Percentiles rank a stretch among this genome's conserved stretches.
These are phyloP conservation scores for Globisporangium cystogenes DNA, from an alignment of 352 stramenopile genomes.

Conservation along the genomic window DNA sequence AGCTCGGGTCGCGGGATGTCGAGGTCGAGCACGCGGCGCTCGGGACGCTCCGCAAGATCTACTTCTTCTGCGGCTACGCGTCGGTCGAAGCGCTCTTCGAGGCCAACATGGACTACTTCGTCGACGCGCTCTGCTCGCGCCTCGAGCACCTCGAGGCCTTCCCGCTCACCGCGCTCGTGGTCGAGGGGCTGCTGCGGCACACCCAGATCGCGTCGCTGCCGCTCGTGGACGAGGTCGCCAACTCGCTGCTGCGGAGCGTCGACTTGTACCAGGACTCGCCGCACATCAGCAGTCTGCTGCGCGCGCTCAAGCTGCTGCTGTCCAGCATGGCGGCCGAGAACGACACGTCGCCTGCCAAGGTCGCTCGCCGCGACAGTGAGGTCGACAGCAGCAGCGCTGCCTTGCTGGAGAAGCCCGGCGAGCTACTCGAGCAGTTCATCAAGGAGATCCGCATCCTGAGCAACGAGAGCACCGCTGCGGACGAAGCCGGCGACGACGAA, in stretches of 20 bases:
- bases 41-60: conserved; percentile 61
- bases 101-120: conserved; percentile 86
- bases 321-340: conserved; percentile 27
- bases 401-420: background rate
- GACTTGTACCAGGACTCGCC: conserved; percentile 71
- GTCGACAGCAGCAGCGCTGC: background rate
- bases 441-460: conserved; percentile 55
- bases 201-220: conserved; percentile 60
- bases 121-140: conserved; percentile 67
- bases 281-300: conserved; percentile 38
- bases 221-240: conserved; percentile 70
- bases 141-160: conserved; percentile 68
- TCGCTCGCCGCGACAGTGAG: background rate
- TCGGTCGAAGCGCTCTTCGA: conserved; percentile 65
- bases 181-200: conserved; percentile 65
- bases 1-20: conserved; percentile 50
- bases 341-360: no score
- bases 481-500: conserved; percentile 10
- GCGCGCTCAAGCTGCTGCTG: conserved; percentile 59
- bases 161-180: conserved; percentile 66
- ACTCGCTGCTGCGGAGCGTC: conserved; percentile 60
- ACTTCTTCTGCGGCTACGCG: conserved; percentile 45
- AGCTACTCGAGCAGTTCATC: conserved; percentile 46
- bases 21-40: conserved; percentile 68
- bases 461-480: conserved; percentile 22